A percentile compares a stretch with the other conserved stretches of the same genome.
Conservation (phyloP, 257 asterid genomes). For the Euphrasia confusa region DNA sequence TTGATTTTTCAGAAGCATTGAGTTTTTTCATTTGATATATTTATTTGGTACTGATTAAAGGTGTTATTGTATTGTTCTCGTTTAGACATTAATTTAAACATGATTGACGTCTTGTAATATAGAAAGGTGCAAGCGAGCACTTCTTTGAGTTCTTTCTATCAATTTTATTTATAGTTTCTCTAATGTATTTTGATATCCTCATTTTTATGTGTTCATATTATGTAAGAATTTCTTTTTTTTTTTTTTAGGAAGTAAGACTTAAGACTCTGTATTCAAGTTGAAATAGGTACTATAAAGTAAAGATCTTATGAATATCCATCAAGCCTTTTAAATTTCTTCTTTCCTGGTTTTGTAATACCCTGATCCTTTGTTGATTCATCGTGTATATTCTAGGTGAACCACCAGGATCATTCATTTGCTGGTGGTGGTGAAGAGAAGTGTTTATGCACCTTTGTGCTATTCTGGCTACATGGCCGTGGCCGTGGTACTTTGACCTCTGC, state of each 20-base stretch:
- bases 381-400: conserved; percentile 38
- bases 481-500: conserved; percentile 30
- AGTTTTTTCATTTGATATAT: background rate
- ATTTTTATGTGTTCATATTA: background rate
- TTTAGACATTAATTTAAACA: background rate
- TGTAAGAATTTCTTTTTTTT: background rate
- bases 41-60: conserved; percentile 13
- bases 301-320: background rate
- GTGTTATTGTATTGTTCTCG: background rate
- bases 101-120: conserved; percentile 1
- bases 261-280: background rate
- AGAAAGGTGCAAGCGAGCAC: conserved; percentile 12
- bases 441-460: conserved; percentile 44
- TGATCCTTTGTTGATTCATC: conserved; percentile 17
- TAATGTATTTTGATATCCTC: conserved; percentile 9
- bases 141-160: background rate
- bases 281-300: conserved; percentile 10
- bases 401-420: conserved; percentile 29
- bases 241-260: background rate
- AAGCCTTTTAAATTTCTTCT: background rate
- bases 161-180: background rate
- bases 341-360: conserved; percentile 3
- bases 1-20: background rate
- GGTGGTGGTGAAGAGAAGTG: conserved; percentile 55
- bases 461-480: conserved; percentile 54